Percentiles rank a stretch among this genome's conserved stretches.
Conservation (phyloP, 768 basidiomycete genomes). For the Pulveroboletus sp. region DNA sequence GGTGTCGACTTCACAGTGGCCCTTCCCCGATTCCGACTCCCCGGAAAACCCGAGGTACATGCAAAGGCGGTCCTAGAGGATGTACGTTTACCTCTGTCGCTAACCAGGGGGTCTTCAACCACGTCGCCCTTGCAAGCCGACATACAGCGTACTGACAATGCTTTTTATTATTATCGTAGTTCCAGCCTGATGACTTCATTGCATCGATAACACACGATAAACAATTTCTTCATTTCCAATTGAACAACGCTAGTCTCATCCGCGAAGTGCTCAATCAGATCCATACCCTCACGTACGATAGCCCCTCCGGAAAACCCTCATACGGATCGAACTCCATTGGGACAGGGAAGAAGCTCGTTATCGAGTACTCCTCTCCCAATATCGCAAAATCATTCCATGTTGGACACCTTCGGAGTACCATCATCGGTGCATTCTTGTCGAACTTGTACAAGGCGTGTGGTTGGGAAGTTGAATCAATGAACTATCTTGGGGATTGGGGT, state of each 20-base stretch:
- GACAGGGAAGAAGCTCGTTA: slow-evolving; percentile 74
- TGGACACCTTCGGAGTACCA: slow-evolving; percentile 95
- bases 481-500: slow-evolving; percentile 98
- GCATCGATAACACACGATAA: slow-evolving; percentile 64
- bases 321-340: slow-evolving; percentile 82
- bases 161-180: slow-evolving; percentile 42
- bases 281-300: slow-evolving; percentile 62
- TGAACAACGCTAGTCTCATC: slow-evolving; percentile 60
- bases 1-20: slow-evolving; percentile 92
- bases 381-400: slow-evolving; percentile 99
- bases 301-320: slow-evolving; percentile 52
- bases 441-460: slow-evolving; percentile 91
- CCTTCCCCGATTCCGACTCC: slow-evolving; percentile 83
- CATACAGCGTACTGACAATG: background rate
- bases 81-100: slow-evolving; percentile 39
- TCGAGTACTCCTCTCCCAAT: slow-evolving; percentile 96
- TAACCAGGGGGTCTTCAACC: background rate
- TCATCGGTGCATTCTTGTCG: slow-evolving; percentile 91
- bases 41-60: slow-evolving; percentile 75
- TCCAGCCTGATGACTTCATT: slow-evolving; percentile 79
- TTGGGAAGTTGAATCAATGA: slow-evolving; percentile 87
- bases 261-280: slow-evolving; percentile 68
- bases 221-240: slow-evolving; percentile 79
- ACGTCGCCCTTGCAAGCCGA: too few species aligned
- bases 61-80: slow-evolving; percentile 68